Conservation (phyloP, 2,329 filamentous ascomycete species). For the Nemania sp. region DNA sequence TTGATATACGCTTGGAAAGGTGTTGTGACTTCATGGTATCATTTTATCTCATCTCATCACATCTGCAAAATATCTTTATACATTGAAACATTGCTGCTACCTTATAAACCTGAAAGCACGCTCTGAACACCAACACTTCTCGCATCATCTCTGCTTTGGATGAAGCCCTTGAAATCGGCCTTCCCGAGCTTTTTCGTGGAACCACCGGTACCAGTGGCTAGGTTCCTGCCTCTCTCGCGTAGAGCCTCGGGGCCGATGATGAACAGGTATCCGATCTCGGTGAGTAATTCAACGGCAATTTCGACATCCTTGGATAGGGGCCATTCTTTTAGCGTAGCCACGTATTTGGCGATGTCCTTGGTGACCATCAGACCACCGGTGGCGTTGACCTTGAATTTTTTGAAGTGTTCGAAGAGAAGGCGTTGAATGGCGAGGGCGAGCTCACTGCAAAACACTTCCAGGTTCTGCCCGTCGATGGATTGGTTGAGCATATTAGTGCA, state of each 20-base stretch:
- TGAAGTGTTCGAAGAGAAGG: constrained; percentile 91
- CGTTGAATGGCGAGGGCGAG: constrained; percentile 82
- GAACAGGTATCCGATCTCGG: constrained; percentile 95
- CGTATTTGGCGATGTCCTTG: constrained; percentile 95
- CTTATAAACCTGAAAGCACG: constrained; percentile 74
- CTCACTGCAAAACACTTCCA: constrained; percentile 85
- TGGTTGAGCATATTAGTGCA: constrained; percentile 72
- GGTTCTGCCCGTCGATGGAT: constrained; percentile 85
- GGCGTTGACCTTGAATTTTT: constrained; percentile 91
- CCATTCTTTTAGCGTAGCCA: constrained; percentile 86
- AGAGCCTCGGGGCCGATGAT: constrained; percentile 88
- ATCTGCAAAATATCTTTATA: constrained; percentile 20
- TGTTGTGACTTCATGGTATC: constrained; percentile 21
- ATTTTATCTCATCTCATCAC: constrained; percentile 21
- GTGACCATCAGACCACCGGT: constrained; percentile 95
- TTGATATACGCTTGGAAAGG: not conserved
- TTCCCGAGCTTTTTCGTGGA: constrained; percentile 68
- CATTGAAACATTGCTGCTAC: not conserved
- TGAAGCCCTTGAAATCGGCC: constrained; percentile 83
- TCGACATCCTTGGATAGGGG: constrained; percentile 76
- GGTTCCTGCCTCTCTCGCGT: constrained; percentile 74
- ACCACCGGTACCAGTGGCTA: constrained; percentile 56
- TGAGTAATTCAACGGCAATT: constrained; percentile 82
- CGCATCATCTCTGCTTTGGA: constrained; percentile 86
- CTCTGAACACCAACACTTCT: constrained; percentile 84